Evolutionary conservation across 106 monocot genomes (phyloP), one percentile per base, ranked within the genome.

Genomic region (Acorus calamus): DNA sequence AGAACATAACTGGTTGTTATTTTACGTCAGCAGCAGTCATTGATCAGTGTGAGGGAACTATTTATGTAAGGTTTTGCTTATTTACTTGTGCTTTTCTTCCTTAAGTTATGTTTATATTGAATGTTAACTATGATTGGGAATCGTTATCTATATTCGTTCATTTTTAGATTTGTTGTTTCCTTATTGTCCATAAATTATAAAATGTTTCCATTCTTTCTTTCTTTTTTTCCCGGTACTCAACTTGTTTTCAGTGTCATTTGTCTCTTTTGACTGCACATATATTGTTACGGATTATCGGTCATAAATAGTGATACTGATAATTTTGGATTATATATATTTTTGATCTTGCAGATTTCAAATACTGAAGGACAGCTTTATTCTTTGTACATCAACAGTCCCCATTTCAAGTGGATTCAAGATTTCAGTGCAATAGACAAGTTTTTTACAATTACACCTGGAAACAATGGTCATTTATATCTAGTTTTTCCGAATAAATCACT

Each of bases 321-420:
- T 42, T 58, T 46, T 6, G 8, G 56, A 10, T n/a, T 11, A 48
- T 7, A 14, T 73, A 47, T n/a, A n/a, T 53, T 63, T 57, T 42
- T 47, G 9, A 50, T 43, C 5, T 55, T 79, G 62, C 75, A 94
- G 89, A 74, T 89, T 47, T 74, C 89, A 62, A 89, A 74, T 63
- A 86, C 83, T 48, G 79, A 89, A 75, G 94, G 89, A 2, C 84
- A 81, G 41, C 55, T 94, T 3, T 94, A 86, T 74, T 86, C 94
- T 0, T 57, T 94, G 58, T 89, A 89, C 56, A 79, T 86, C 2
- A 73, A 77, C 45, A 77, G 65, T 47, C 79, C 84, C 49, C 78
- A 89, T 49, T 89, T 81, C 72, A 89, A 77, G 73, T 94, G 89
- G 89, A 89, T 94, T 61, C 83, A 86, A 43, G 81, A 89, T 71